Evolutionary conservation across 495 filamentous ascomycete species (phyloP), one percentile per base, ranked within the genome.

Genomic region (Podospora fimiseda): DNA sequence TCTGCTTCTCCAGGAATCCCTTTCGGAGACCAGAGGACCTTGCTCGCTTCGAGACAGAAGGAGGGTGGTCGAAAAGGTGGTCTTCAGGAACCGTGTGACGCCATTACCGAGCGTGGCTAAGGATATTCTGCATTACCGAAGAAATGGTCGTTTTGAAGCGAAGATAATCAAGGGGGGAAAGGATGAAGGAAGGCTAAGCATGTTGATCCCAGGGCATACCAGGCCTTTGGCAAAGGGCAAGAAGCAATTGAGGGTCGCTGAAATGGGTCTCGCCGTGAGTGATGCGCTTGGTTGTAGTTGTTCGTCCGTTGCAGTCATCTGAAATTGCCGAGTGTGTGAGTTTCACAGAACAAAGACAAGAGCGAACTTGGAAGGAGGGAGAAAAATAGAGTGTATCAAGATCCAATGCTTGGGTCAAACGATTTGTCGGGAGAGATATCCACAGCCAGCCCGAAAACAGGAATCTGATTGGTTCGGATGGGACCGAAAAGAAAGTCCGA

Each of bases 1-100:
- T 33, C 27, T 5, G 6, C 5, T 11, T 6, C 27, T 11, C 27
- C 11, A 33, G 27, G 6, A 33, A 33, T n/a, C 27, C 27, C 27
- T 33, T 6, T 33, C 27, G 27, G 27, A 11, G 27, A 33, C 6
- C 11, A 33, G 27, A 11, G n/a, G n/a, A n/a, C n/a, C n/a, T n/a
- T n/a, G n/a, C n/a, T n/a, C n/a, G n/a, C 18, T 19, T 44, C 8
- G 20, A 13, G 19, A 13, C 22, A 13, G 19, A 30, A 14, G 44
- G 23, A 24, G n/a, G 44, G 44, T 33, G 22, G 27, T n/a, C 23
- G 13, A 0, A 30, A 47, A 47, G 14, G 4, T 3, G 44, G 21
- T 47, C 44, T 13, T n/a, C 16, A 47, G 44, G 44, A 47, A 47
- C 44, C 44, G 44, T 47, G 15, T 15, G 23, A 47, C 44, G 44